phyloP scores from a whole-genome alignment of 306 rosid genomes.

The Trifolium fragiferum region DNA sequence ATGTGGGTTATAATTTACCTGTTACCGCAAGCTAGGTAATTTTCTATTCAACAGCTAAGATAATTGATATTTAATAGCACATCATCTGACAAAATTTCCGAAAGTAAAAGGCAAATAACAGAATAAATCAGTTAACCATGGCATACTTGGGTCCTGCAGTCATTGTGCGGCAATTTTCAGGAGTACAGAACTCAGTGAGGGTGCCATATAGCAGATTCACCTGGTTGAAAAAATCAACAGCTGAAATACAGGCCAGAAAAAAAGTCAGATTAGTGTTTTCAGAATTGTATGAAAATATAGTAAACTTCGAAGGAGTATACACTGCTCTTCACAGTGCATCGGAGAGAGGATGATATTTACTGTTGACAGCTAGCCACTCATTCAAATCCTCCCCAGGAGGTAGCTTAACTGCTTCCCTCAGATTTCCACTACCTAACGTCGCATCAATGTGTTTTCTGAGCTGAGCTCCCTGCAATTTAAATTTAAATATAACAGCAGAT shows the following conservation, averaged over 20 bases:
- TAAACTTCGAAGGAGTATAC: slow-evolving; percentile 40
- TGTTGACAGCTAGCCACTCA: slow-evolving; percentile 99
- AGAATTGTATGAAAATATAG: slow-evolving; percentile 40
- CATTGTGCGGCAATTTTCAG: slow-evolving; percentile 98
- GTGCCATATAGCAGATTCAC: slow-evolving; percentile 98
- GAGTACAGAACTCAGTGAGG: slow-evolving; percentile 96
- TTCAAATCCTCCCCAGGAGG: slow-evolving; percentile 99
- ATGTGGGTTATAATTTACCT: background rate
- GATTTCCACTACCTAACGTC: slow-evolving; percentile 94
- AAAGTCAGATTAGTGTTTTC: slow-evolving; percentile 42
- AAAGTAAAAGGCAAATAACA: slow-evolving; percentile 24
- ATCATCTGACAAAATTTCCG: slow-evolving; percentile 23
- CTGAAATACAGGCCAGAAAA: slow-evolving; percentile 54
- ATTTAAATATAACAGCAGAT: slow-evolving; percentile 23
- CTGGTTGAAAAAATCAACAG: slow-evolving; percentile 99
- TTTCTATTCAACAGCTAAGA: slow-evolving; percentile 36
- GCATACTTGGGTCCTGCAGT: slow-evolving; percentile 99
- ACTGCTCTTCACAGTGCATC: slow-evolving; percentile 37
- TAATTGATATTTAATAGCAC: slow-evolving; percentile 30
- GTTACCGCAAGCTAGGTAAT: slow-evolving; percentile 17
- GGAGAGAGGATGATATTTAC: slow-evolving; percentile 56
- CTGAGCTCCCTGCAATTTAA: slow-evolving; percentile 93
- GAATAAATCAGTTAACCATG: slow-evolving; percentile 30
- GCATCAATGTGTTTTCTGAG: slow-evolving; percentile 99
- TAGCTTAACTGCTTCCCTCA: slow-evolving; percentile 99